Evolutionary conservation across 2,329 filamentous ascomycete genomes (phyloP), one percentile per base, ranked within the genome.

Genomic region (Madurella mycetomatis): DNA sequence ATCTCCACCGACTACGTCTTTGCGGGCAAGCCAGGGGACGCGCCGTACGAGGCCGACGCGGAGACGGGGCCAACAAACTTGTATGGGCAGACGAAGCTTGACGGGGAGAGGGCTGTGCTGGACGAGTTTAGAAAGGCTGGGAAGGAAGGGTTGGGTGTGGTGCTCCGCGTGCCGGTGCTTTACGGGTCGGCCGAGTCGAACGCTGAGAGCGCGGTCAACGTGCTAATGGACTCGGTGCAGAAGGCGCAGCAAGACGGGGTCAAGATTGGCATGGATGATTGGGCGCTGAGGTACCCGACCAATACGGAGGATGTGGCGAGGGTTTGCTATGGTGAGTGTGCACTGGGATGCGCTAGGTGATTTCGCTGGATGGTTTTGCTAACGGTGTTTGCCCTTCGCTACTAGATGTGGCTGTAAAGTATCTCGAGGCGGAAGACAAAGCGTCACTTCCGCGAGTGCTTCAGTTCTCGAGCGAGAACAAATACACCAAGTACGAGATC

Each of bases 401-500:
- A 31, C 41, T 54, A 84, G 89, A 95, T 62, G 75, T 94, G 46
- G 82, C 87, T 1, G 77, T 76, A 57, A 85, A 87, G 64, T 94
- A 92, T 64, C 74, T 87, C 51, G 70, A 68, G 4, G 70, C 75
- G 12, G 64, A 68, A 40, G 74, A 80, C 39, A 72, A 76, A 48
- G 68, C 74, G 11, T 66, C 73, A 15, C 72, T 95, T 40, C 91
- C 91, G 0, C 73, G 67, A 30, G 81, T 91, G 42, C 76, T 96
- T 16, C 91, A 96, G 51, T 95, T 95, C 72, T 89, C 87, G 2
- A 90, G 89, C 44, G 90, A 96, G 70, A 88, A 95, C 62, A 82
- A 78, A 60, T 88, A 86, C 76, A 96, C 91, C 45, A 96, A 96
- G 74, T 95, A 92, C 69, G 85, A 92, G 69, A 95, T 96, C 53